Evolutionary conservation across 768 basidiomycete species (phyloP).

Genomic region (Mycena epipterygia): DNA sequence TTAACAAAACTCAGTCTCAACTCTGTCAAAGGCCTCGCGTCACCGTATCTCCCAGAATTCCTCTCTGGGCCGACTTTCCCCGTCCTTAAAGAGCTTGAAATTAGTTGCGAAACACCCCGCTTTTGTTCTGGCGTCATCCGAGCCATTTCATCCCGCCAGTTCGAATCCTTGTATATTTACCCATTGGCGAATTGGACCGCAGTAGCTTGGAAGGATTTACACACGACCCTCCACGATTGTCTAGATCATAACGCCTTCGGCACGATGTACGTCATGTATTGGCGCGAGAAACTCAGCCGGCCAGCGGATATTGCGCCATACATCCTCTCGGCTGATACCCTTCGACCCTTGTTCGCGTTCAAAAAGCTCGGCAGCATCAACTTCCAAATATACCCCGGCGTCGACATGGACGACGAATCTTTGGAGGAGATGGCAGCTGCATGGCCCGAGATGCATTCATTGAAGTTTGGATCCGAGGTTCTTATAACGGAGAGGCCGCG

Average conservation of each 20-base stretch:
- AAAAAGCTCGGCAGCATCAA: background rate
- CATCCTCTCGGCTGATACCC: constrained; percentile 5
- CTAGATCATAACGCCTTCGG: background rate
- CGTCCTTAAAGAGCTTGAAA: background rate
- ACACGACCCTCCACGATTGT: constrained; percentile 17
- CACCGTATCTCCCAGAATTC: constrained; percentile 15
- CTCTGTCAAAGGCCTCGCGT: background rate
- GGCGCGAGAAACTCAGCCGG: too few species aligned
- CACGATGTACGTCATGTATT: too few species aligned
- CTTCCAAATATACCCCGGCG: constrained; percentile 4
- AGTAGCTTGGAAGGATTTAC: constrained; percentile 14
- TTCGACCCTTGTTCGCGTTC: constrained; percentile 20
- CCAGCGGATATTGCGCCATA: background rate
- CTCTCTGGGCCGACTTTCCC: constrained; percentile 12
- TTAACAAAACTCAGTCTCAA: constrained; percentile 4
- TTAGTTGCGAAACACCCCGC: constrained; percentile 5
- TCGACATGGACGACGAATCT: constrained; percentile 6
- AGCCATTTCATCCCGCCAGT: constrained; percentile 19
- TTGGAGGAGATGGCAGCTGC: constrained; percentile 19
- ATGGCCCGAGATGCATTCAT: background rate
- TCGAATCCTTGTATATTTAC: background rate
- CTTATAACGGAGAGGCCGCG: background rate
- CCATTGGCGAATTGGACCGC: constrained; percentile 17
- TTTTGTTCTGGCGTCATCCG: constrained; percentile 17
- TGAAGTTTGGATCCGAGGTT: background rate